Percentiles rank a stretch among this genome's conserved stretches.
phyloP scores from a whole-genome alignment of 768 basidiomycete species.

The Hygrocybe punicea region DNA sequence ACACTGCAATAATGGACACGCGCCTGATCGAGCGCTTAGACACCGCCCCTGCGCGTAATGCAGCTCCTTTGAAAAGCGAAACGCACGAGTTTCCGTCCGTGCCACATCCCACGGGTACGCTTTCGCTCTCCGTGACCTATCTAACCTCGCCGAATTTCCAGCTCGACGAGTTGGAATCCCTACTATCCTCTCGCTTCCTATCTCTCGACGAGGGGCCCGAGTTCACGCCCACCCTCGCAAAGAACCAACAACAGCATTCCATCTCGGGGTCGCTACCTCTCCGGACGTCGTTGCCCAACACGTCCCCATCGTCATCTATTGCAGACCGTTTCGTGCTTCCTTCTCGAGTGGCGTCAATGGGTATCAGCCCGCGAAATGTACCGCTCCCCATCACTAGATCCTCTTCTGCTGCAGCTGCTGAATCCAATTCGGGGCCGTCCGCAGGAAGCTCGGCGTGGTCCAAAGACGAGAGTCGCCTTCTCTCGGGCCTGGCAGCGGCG shows the following conservation, averaged over 20 bases:
- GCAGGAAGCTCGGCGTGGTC: slow-evolving; percentile 7
- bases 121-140: slow-evolving; percentile 61
- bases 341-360: slow-evolving; percentile 10
- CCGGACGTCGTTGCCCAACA: not conserved
- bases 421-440: not conserved
- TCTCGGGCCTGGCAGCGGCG: slow-evolving; percentile 39
- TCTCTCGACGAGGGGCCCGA: slow-evolving; percentile 62
- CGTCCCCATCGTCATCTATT: slow-evolving; percentile 19
- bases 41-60: slow-evolving; percentile 38
- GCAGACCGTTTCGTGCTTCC: slow-evolving; percentile 40
- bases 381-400: slow-evolving; percentile 9
- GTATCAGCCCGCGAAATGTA: slow-evolving; percentile 3
- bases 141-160: slow-evolving; percentile 66
- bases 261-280: slow-evolving; percentile 33
- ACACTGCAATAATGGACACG: not conserved
- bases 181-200: slow-evolving; percentile 70
- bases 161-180: slow-evolving; percentile 72
- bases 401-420: not conserved
- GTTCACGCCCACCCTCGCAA: slow-evolving; percentile 70
- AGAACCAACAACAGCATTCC: slow-evolving; percentile 60
- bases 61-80: slow-evolving; percentile 43
- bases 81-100: slow-evolving; percentile 63
- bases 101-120: slow-evolving; percentile 62
- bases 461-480: slow-evolving; percentile 12
- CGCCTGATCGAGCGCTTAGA: slow-evolving; percentile 22